Conservation (phyloP, 1,284 basidiomycete species). For the Tetrapyrgos nigripes region DNA sequence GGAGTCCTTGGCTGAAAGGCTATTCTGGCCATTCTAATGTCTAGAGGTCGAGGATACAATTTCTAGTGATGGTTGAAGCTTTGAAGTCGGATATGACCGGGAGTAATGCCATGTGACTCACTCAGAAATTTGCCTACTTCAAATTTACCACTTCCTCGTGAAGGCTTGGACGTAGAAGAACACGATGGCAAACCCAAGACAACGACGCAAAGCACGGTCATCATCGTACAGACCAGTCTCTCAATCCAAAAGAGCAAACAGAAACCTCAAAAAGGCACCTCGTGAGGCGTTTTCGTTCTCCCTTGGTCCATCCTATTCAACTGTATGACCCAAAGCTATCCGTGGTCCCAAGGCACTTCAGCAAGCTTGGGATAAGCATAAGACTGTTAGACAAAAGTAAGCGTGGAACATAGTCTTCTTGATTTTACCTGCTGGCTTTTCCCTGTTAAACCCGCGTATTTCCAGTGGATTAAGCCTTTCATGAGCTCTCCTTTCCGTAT, state of each 20-base stretch:
- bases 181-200: constrained; percentile 91
- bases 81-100: neutral
- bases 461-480: too few species aligned
- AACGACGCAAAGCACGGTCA: constrained; percentile 82
- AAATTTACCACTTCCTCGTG: too few species aligned
- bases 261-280: constrained; percentile 79
- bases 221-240: constrained; percentile 72
- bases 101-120: neutral
- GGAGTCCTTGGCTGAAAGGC: constrained; percentile 13
- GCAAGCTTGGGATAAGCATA: constrained; percentile 87
- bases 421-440: constrained; percentile 10
- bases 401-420: constrained; percentile 28
- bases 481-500: constrained; percentile 12
- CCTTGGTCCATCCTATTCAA: neutral
- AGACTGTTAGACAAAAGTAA: constrained; percentile 95
- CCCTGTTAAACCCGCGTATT: neutral
- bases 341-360: constrained; percentile 85
- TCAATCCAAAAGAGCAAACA: constrained; percentile 72
- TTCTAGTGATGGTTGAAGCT: neutral
- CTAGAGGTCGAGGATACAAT: neutral
- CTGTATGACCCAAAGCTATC: constrained; percentile 58
- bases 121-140: too few species aligned
- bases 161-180: neutral
- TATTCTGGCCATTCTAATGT: constrained; percentile 18
- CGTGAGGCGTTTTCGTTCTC: constrained; percentile 48